Base-by-base conservation (phyloP, 2,329 filamentous ascomycete genomes). In the Paecilomyces formosus region DNA sequence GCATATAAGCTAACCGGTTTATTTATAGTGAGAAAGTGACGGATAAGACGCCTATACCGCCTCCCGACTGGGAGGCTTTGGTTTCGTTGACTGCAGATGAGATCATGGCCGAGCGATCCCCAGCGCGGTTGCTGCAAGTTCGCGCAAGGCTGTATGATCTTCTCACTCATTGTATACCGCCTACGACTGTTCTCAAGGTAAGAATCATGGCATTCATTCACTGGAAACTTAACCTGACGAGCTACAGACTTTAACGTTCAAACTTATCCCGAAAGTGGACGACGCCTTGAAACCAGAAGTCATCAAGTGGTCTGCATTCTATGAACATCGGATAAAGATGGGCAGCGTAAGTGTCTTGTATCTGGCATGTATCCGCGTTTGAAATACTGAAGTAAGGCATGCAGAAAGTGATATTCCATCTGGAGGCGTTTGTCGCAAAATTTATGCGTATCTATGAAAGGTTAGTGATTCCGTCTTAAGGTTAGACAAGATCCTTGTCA, bases 391-490 rank as follows among this genome's bases (percentile, higher is more conserved):
- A 26, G 28, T 52, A 21, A 52, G 1, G 21, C 55, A 15, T 63
- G 58, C 60, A 80, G 74, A 99, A 99, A 81, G 89, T 96, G 59
- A 97, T 99, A 62, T 99, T 99, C 76, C 95, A 99, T 70, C 79
- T 99, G 3, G 95, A 99, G 76, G 94, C 94, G 3, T 99, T 99
- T 75, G 94, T 99, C 59, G 93, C 93, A 59, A 97, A 97, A 78
- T 96, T 97, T 73, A 97, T 99, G 93, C 85, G 93, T 66, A 85
- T 97, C 65, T 84, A 93, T 63, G 94, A 99, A 79, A 93, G 92
- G 86, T 95, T 86, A 63, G 78, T 71, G 28, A 13, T 57, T 54
- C 53, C 26, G n/a, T n/a, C n/a, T 54, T 26, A 11, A 39, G 52
- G 1, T 35, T n/a, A 13, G 18, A 33, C 21, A 22, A 31, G 51